Evolutionary conservation across 148 eudicot species (phyloP).

Genomic region (Nepenthes gracilis): DNA sequence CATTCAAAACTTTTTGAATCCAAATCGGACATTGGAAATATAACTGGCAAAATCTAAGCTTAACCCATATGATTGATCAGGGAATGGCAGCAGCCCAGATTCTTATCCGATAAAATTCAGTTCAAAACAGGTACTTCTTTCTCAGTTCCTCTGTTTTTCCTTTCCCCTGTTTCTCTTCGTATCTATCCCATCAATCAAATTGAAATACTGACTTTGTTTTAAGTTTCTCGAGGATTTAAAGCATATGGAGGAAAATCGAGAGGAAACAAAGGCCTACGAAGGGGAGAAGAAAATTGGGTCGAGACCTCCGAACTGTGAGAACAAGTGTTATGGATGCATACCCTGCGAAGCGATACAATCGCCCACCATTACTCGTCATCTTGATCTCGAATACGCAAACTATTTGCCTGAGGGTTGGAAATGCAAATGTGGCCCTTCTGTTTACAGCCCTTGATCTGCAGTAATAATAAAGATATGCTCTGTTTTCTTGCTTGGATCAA

Average conservation of each 20-base stretch:
- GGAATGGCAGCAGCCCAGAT: constrained; percentile 8
- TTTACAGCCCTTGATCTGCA: constrained; percentile 45
- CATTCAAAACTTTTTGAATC: too few species aligned
- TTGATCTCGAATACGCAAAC: constrained; percentile 59
- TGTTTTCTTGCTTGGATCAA: too few species aligned
- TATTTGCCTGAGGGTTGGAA: constrained; percentile 89
- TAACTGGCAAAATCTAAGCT: background rate
- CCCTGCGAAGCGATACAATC: constrained; percentile 87
- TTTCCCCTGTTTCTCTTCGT: background rate
- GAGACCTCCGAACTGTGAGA: constrained; percentile 79
- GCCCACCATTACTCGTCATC: constrained; percentile 33
- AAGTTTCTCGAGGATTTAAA: background rate
- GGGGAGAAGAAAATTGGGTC: constrained; percentile 50
- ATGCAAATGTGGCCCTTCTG: constrained; percentile 84
- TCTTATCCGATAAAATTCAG: constrained; percentile 11
- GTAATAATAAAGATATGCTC: too few species aligned
- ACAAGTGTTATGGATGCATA: constrained; percentile 70
- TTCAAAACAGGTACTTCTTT: constrained; percentile 16
- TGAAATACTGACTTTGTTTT: background rate
- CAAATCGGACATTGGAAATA: too few species aligned
- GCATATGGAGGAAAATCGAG: background rate
- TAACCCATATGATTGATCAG: constrained; percentile 15
- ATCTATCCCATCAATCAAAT: background rate
- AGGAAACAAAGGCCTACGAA: constrained; percentile 4
- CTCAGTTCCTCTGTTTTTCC: background rate